These are phyloP conservation scores for Orobanche coerulescens DNA, from an alignment of 257 asterid genomes.

Conservation along the genomic window DNA sequence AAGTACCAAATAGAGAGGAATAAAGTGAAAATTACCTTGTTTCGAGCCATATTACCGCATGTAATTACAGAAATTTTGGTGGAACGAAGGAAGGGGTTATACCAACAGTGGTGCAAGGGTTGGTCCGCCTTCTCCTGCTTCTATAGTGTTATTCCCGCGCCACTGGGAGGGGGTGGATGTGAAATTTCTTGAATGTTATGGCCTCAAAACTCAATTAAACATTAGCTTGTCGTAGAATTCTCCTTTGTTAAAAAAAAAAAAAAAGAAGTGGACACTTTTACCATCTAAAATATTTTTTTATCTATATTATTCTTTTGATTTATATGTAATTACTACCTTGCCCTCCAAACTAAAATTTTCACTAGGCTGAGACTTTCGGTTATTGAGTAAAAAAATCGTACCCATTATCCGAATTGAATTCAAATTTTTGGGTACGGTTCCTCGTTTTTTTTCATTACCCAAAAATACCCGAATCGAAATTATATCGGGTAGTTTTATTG, in stretches of 20 bases:
- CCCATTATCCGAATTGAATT: no score
- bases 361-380: no score
- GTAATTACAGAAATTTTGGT: slow-evolving; percentile 1
- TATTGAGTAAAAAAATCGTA: no score
- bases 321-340: no score
- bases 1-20: not conserved
- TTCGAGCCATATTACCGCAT: slow-evolving; percentile 55
- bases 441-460: no score
- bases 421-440: no score
- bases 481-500: no score
- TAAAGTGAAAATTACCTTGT: slow-evolving; percentile 36
- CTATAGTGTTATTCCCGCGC: slow-evolving; percentile 29
- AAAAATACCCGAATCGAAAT: no score
- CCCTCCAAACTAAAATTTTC: no score
- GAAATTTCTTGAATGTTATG: slow-evolving; percentile 3
- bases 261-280: no score
- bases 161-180: slow-evolving; percentile 21
- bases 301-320: no score
- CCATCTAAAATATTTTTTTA: no score
- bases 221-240: slow-evolving; percentile 15
- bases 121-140: slow-evolving; percentile 9
- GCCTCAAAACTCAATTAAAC: not conserved
- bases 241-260: not conserved
- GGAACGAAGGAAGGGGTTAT: slow-evolving; percentile 4
- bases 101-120: slow-evolving; percentile 7